Base-by-base conservation (phyloP, 441 rosid species). In the Codiaeum variegatum region DNA sequence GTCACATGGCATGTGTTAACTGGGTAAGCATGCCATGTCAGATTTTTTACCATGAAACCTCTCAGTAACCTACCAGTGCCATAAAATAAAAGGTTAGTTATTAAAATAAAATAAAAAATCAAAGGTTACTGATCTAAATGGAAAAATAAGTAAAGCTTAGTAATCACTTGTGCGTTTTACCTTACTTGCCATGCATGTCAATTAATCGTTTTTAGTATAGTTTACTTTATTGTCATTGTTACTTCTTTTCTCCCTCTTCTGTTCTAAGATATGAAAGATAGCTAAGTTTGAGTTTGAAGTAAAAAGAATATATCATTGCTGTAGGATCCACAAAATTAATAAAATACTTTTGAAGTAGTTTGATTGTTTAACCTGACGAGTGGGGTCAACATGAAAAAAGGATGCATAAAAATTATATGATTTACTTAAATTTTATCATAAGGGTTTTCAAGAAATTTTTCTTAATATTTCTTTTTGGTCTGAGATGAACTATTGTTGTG, bases 361-460 rank as follows among this genome's bases (percentile, higher is more conserved):
- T n/a, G 28, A 64, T 63, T 51, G 62, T 32, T 40, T 72, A 66
- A 40, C 60, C 70, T 63, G 40, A 34, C 29, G 19, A 54, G 24
- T 24, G 55, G 28, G 31, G 38, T 12, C n/a, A 36, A 4, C 51
- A 24, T 62, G 16, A 49, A 38, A 60, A 38, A 19, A 62, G 72
- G 55, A n/a, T 12, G 4, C 6, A 1, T 23, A 40, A 29, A 70
- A 23, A 24, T 70, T 40, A 6, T 26, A 44, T 24, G 23, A 36
- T 44, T 36, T 15, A 34, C 21, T 34, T 32, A 34, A 31, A 32
- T 66, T 56, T 13, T 55, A 24, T 9, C 60, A 24, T 54, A 19
- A n/a, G 2, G 69, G 38, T 15, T 32, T 52, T 26, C 26, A 11
- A 26, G 34, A 63, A 72, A 51, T 36, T 23, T 0, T 63, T 23